phyloP scores from a whole-genome alignment of 768 basidiomycete genomes.

The Tylopilus plumbeoviolaceoides region DNA sequence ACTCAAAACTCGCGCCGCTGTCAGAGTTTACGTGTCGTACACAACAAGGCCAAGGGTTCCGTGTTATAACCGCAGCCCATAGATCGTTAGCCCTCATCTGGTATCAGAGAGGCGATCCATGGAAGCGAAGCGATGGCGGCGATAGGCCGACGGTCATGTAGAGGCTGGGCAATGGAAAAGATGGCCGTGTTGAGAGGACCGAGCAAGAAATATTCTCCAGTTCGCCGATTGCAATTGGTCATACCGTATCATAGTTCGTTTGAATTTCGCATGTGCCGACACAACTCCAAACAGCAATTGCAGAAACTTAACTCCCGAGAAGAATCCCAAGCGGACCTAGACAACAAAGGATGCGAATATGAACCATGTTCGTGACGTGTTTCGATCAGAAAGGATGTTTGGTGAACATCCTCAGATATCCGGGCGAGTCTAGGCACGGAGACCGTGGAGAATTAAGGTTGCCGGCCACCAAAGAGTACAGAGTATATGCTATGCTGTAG shows the following conservation, averaged over 20 bases:
- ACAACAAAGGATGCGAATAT: background rate
- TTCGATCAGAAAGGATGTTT: constrained; percentile 6
- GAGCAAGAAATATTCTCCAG: constrained; percentile 5
- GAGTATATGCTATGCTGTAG: background rate
- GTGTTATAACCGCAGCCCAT: constrained; percentile 7
- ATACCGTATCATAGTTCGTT: constrained; percentile 5
- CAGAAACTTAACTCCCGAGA: background rate
- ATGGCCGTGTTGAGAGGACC: constrained; percentile 17
- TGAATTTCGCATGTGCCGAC: constrained; percentile 7
- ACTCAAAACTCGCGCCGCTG: constrained; percentile 22
- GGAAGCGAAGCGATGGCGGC: constrained; percentile 22
- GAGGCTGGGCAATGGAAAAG: constrained; percentile 17
- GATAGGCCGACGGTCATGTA: constrained; percentile 21
- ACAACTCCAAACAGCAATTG: constrained; percentile 12
- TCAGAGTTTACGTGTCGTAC: constrained; percentile 29
- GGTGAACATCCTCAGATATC: constrained; percentile 1
- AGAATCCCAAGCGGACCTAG: constrained; percentile 10
- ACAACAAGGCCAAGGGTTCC: constrained; percentile 6
- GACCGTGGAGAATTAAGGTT: constrained; percentile 7
- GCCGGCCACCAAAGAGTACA: background rate
- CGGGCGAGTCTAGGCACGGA: constrained; percentile 8
- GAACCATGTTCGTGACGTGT: constrained; percentile 4
- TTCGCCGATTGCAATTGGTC: constrained; percentile 10
- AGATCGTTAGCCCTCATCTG: constrained; percentile 5
- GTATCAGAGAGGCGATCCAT: constrained; percentile 16